Percentiles rank a stretch among this genome's conserved stretches.
phyloP scores from a whole-genome alignment of 2,329 filamentous ascomycete species.

The Capronia americana region DNA sequence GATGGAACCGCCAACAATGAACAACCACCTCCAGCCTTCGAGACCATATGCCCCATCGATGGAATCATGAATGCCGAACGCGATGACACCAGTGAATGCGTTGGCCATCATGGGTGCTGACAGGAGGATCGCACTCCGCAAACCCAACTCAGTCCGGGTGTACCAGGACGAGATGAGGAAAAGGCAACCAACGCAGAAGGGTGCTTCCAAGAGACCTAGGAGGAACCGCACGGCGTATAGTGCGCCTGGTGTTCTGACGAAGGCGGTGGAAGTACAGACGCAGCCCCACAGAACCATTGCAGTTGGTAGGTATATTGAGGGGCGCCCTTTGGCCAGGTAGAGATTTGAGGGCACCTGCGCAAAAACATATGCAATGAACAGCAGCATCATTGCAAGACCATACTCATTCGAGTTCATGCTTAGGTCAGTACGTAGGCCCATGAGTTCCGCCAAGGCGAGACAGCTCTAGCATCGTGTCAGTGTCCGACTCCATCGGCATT shows the following conservation, averaged over 20 bases:
- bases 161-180: slow-evolving; percentile 69
- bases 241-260: slow-evolving; percentile 4
- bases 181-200: slow-evolving; percentile 61
- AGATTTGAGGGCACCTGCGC: slow-evolving; percentile 54
- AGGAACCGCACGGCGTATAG: slow-evolving; percentile 45
- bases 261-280: slow-evolving; percentile 15
- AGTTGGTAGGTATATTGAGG: slow-evolving; percentile 21
- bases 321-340: slow-evolving; percentile 43
- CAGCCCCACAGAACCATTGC: slow-evolving; percentile 19
- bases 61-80: slow-evolving; percentile 8
- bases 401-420: slow-evolving; percentile 32
- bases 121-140: slow-evolving; percentile 62
- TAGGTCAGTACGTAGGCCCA: slow-evolving; percentile 57
- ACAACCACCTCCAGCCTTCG: slow-evolving; percentile 47
- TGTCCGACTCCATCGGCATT: neutral
- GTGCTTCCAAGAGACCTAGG: slow-evolving; percentile 56
- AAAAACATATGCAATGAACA: slow-evolving; percentile 67
- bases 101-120: slow-evolving; percentile 66
- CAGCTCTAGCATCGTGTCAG: slow-evolving; percentile 53
- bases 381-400: slow-evolving; percentile 52
- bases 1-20: slow-evolving; percentile 65
- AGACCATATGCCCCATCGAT: slow-evolving; percentile 21
- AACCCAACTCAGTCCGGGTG: slow-evolving; percentile 47
- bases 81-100: slow-evolving; percentile 43
- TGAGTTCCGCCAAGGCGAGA: slow-evolving; percentile 61